Conservation (phyloP, 2,329 filamentous ascomycete genomes). For the Colletotrichum sp. region DNA sequence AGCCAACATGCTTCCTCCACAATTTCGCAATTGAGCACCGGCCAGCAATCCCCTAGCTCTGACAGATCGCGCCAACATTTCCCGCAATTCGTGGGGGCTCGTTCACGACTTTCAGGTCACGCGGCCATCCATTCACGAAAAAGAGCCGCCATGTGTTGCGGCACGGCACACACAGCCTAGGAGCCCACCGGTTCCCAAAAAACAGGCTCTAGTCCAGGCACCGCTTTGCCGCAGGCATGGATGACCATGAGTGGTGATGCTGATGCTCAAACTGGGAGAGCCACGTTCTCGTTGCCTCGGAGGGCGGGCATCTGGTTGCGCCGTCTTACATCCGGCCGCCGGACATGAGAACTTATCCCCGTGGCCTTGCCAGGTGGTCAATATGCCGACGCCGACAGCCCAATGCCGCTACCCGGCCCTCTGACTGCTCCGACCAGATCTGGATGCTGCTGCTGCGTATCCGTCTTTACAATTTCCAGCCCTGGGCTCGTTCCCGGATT, state of each 20-base stretch:
- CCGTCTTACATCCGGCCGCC: slow-evolving; percentile 12
- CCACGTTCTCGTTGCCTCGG: background rate
- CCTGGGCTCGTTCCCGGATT: background rate
- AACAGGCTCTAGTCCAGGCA: background rate
- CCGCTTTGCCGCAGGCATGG: background rate
- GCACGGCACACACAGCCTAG: background rate
- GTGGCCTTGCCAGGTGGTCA: background rate
- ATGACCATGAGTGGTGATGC: background rate
- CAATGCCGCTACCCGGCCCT: background rate
- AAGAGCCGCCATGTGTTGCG: slow-evolving; percentile 15
- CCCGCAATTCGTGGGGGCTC: background rate
- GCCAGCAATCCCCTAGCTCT: background rate
- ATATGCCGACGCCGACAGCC: background rate
- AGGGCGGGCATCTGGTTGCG: slow-evolving; percentile 4
- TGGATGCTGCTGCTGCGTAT: background rate
- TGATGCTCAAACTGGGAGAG: background rate
- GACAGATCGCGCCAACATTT: background rate
- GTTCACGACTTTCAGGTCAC: slow-evolving; percentile 6
- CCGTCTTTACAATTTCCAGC: background rate
- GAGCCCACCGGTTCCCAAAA: background rate
- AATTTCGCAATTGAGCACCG: background rate
- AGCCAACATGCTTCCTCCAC: background rate
- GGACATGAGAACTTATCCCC: background rate
- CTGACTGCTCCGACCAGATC: background rate
- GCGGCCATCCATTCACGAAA: slow-evolving; percentile 16